These are phyloP conservation scores for Hanseniaspora clermontiae DNA, from an alignment of 805 yeast species.

Conservation along the genomic window DNA sequence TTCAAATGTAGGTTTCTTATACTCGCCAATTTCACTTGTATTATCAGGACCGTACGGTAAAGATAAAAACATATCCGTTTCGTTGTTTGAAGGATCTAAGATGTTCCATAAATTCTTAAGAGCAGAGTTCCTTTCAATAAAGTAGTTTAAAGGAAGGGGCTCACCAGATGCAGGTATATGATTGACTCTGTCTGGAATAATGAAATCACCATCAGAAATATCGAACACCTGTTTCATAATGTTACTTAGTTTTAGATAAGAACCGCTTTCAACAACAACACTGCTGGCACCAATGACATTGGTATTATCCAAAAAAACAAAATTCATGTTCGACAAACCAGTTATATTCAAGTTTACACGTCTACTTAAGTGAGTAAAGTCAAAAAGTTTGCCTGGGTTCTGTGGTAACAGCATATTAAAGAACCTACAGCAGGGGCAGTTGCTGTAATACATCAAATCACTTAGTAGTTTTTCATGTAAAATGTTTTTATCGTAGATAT, in stretches of 20 bases:
- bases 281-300: background rate
- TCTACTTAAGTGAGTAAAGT: background rate
- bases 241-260: background rate
- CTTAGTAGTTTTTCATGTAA: background rate
- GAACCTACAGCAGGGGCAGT: constrained; percentile 12
- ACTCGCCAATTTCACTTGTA: background rate
- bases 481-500: background rate
- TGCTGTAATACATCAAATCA: background rate
- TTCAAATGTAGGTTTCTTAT: background rate
- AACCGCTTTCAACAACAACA: background rate
- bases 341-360: background rate
- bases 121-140: background rate
- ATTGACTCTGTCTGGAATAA: background rate
- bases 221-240: background rate
- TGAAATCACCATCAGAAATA: background rate
- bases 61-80: background rate
- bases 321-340: background rate
- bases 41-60: background rate
- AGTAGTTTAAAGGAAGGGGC: background rate
- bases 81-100: background rate
- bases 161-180: background rate
- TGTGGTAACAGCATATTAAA: background rate
- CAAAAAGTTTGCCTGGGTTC: background rate
- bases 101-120: background rate
- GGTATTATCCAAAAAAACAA: background rate